Evolutionary conservation across 73 alveolate species (phyloP).

Genomic region (Paramecium sexaurelia): DNA sequence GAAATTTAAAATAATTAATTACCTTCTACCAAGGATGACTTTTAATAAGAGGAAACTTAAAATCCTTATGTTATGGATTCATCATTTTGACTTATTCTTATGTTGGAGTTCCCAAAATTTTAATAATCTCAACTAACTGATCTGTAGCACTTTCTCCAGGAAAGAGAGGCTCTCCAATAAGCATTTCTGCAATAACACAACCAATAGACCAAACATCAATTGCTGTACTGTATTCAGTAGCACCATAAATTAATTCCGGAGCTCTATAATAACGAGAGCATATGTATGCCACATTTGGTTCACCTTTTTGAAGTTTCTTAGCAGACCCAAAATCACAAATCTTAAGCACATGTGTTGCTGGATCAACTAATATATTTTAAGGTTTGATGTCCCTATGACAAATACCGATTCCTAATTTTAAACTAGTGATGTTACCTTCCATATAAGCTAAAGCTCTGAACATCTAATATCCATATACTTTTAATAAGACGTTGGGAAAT

Average conservation of each 20-base stretch:
- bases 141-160: slow-evolving; percentile 91
- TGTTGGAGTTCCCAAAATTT: slow-evolving; percentile 94
- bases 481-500: slow-evolving; percentile 83
- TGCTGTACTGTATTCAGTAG: slow-evolving; percentile 79
- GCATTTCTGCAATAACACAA: slow-evolving; percentile 93
- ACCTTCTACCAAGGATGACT: slow-evolving; percentile 81
- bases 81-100: slow-evolving; percentile 81
- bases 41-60: slow-evolving; percentile 81
- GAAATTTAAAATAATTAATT: not conserved
- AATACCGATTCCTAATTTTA: slow-evolving; percentile 72
- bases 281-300: slow-evolving; percentile 87
- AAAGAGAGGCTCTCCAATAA: slow-evolving; percentile 87
- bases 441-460: slow-evolving; percentile 90
- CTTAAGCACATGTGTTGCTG: slow-evolving; percentile 76
- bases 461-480: slow-evolving; percentile 92
- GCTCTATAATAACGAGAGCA: slow-evolving; percentile 83
- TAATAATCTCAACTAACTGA: slow-evolving; percentile 90
- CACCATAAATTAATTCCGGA: slow-evolving; percentile 86
- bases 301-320: slow-evolving; percentile 77
- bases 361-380: slow-evolving; percentile 82
- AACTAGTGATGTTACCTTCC: slow-evolving; percentile 67
- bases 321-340: slow-evolving; percentile 93
- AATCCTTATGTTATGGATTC: slow-evolving; percentile 92
- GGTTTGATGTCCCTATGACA: slow-evolving; percentile 91
- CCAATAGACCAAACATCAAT: slow-evolving; percentile 95